These are phyloP conservation scores for Gracilaria gracilis DNA, from an alignment of 23 red algal genomes.

Conservation along the genomic window DNA sequence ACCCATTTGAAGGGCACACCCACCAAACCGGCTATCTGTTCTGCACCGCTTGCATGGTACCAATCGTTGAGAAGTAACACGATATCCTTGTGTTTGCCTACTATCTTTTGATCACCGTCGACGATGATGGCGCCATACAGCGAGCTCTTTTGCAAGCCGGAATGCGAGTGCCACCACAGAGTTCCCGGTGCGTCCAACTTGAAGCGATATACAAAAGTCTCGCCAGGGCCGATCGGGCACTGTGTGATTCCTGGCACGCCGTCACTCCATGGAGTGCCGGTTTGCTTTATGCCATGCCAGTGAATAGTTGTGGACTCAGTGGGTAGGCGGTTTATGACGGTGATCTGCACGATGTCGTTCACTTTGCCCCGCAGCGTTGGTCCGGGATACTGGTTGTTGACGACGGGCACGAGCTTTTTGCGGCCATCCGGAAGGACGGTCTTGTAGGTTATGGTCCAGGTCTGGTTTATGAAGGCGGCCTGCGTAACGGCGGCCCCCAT, in stretches of 20 bases:
- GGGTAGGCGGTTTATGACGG: slow-evolving; percentile 36
- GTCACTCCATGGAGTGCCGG: slow-evolving; percentile 37
- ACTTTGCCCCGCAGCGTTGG: slow-evolving; percentile 28
- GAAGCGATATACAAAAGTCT: slow-evolving; percentile 53
- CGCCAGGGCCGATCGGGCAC: slow-evolving; percentile 44
- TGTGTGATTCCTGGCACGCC: slow-evolving; percentile 47
- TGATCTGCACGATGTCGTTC: slow-evolving; percentile 27
- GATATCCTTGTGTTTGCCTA: not conserved
- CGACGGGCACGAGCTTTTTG: slow-evolving; percentile 50
- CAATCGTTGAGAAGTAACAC: slow-evolving; percentile 51
- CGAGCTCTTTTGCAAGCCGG: slow-evolving; percentile 52
- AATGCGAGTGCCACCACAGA: slow-evolving; percentile 63
- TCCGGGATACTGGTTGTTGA: slow-evolving; percentile 56
- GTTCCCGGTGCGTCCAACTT: slow-evolving; percentile 34
- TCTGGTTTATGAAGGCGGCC: slow-evolving; percentile 40
- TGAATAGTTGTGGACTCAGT: slow-evolving; percentile 51
- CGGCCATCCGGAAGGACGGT: slow-evolving; percentile 34
- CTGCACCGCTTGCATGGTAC: slow-evolving; percentile 23
- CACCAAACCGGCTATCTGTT: slow-evolving; percentile 30
- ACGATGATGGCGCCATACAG: slow-evolving; percentile 59
- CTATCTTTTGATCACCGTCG: slow-evolving; percentile 34
- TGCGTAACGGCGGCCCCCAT: not conserved
- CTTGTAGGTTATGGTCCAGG: slow-evolving; percentile 47
- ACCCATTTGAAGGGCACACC: slow-evolving; percentile 47
- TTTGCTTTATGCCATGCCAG: slow-evolving; percentile 69